Evolutionary conservation across 2,329 filamentous ascomycete species (phyloP), one percentile per base, ranked within the genome.

Genomic region (Blastomyces percursus): DNA sequence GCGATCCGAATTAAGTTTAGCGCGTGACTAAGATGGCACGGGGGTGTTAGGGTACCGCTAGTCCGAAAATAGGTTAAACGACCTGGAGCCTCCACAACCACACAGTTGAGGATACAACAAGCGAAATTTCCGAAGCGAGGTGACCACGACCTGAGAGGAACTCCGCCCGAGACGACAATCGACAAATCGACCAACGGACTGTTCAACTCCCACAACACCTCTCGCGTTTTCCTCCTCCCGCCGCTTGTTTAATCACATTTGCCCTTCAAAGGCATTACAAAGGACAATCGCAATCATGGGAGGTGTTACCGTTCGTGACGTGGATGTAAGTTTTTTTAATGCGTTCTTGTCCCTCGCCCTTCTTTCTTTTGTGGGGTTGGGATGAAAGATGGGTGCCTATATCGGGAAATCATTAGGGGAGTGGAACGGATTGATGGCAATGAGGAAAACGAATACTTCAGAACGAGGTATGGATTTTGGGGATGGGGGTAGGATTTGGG

Each of bases 251-350:
- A 60, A 54, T 64, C 67, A 67, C 67, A 69, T 67, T 67, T 69
- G 61, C 46, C 30, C 59, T 8, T 32, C 48, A 30, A 38, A 51
- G 42, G 42, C 44, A 32, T 27, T 5, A 3, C 44, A 60, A 70
- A 65, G 46, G 59, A 52, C 72, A 73, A 71, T 74, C 79, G 81
- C 79, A 79, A 85, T 78, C 76, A 86, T 86, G 84, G 81, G 82
- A 78, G 84, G 84, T 78, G 84, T 86, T 76, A 81, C 79, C 74
- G 84, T 86, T 79, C 83, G 83, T 77, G 84, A 86, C 81, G 84
- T 86, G 76, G 82, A 84, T 75, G 81, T 83, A 79, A 74, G 79
- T 78, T 71, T 56, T 66, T 60, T 71, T 59, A 16, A 9, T 44
- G 35, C 2, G 7, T 19, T 40, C 9, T 57, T 44, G 35, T 30